A percentile compares a stretch with the other conserved stretches of the same genome.
phyloP scores from a whole-genome alignment of 2,329 filamentous ascomycete species.

The Chrysoporthe puriensis region DNA sequence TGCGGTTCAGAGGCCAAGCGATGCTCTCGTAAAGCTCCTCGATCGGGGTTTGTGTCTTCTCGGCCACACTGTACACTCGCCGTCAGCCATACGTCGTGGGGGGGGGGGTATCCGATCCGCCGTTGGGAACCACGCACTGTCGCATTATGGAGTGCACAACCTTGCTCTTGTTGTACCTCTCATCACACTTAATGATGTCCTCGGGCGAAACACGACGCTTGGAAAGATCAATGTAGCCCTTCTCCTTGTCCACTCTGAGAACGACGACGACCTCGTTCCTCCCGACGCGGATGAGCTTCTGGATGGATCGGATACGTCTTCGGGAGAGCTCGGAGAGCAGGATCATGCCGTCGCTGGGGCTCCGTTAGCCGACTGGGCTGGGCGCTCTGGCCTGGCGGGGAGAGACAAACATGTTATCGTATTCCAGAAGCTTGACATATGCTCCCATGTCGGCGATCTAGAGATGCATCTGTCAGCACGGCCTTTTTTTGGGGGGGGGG shows the following conservation, averaged over 20 bases:
- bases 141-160: constrained; percentile 99
- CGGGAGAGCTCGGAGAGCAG: constrained; percentile 95
- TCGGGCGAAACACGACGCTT: constrained; percentile 98
- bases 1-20: constrained; percentile 96
- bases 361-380: constrained; percentile 17
- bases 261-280: constrained; percentile 99
- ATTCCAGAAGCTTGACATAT: constrained; percentile 98
- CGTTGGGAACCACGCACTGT: constrained; percentile 41
- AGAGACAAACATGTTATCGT: constrained; percentile 78
- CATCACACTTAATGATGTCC: constrained; percentile 97
- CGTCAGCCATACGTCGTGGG: background rate
- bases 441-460: constrained; percentile 99
- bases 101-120: background rate
- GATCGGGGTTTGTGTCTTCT: constrained; percentile 94
- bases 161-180: constrained; percentile 99
- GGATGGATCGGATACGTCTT: constrained; percentile 97
- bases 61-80: constrained; percentile 69
- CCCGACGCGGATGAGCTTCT: constrained; percentile 97
- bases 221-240: constrained; percentile 96
- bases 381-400: background rate
- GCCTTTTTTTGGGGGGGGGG: constrained; percentile 22
- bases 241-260: constrained; percentile 98
- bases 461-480: constrained; percentile 19
- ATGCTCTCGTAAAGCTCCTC: constrained; percentile 93
- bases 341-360: constrained; percentile 85